Evolutionary conservation across 768 basidiomycete genomes (phyloP).

Genomic region (Tricholoma saponaceum): DNA sequence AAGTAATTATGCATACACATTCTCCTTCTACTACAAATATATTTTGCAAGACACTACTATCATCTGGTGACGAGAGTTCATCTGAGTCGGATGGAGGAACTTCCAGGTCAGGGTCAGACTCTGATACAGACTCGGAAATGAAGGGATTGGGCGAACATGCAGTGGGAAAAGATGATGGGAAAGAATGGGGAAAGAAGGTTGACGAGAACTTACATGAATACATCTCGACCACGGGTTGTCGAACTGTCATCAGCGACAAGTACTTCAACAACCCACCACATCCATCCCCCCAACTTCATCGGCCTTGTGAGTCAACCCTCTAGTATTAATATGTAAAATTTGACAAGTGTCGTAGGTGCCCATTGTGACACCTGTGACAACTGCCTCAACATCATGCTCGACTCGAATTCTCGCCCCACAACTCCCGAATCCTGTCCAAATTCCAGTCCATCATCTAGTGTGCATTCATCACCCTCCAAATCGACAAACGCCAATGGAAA

Average conservation of each 20-base stretch:
- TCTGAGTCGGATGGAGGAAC: neutral
- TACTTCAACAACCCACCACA: constrained; percentile 29
- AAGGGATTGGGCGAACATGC: no score
- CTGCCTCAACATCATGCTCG: neutral
- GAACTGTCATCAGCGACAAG: constrained; percentile 22
- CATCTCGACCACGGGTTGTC: constrained; percentile 22
- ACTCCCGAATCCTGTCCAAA: no score
- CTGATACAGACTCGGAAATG: no score
- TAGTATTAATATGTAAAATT: neutral
- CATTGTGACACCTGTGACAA: neutral
- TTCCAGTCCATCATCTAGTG: neutral
- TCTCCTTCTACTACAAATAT: no score
- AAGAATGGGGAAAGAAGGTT: constrained; percentile 25
- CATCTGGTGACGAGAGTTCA: neutral
- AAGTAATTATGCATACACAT: no score
- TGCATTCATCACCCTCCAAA: constrained; percentile 6
- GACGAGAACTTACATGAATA: constrained; percentile 25
- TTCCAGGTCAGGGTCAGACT: neutral
- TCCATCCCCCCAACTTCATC: no score
- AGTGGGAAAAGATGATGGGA: constrained; percentile 4
- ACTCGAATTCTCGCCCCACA: neutral
- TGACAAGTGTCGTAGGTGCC: neutral
- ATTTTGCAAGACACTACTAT: no score
- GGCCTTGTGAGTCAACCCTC: no score
- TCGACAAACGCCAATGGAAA: constrained; percentile 18